Percentiles rank a stretch among this genome's conserved stretches.
These are phyloP conservation scores for Alternaria panax DNA, from an alignment of 2,329 filamentous ascomycete species.

Conservation along the genomic window DNA sequence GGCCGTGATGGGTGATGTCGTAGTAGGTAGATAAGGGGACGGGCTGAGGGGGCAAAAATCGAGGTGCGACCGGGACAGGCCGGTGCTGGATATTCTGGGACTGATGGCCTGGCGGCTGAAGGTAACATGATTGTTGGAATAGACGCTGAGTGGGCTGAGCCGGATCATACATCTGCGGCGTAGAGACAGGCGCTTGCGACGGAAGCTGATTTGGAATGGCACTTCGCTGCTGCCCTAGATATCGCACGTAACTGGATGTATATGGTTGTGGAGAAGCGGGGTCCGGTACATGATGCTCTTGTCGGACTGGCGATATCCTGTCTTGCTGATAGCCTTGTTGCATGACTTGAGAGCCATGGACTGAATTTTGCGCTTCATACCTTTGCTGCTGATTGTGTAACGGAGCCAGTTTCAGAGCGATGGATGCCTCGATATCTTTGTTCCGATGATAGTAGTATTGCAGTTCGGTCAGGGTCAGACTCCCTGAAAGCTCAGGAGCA, in stretches of 20 bases:
- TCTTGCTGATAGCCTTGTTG: neutral
- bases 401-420: neutral
- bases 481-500: neutral
- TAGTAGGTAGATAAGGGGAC: neutral
- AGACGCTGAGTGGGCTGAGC: neutral
- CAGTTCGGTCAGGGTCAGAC: slow-evolving; percentile 10
- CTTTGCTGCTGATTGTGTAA: neutral
- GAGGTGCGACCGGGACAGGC: neutral
- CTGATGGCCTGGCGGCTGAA: neutral
- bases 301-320: neutral
- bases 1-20: neutral
- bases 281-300: neutral
- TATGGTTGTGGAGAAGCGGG: neutral
- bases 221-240: neutral
- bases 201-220: neutral
- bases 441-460: slow-evolving; percentile 16
- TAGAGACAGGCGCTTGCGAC: neutral
- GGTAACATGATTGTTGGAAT: neutral
- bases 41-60: neutral
- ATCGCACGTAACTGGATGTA: neutral
- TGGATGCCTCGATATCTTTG: neutral
- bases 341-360: neutral
- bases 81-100: neutral
- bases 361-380: neutral
- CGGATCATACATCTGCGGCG: neutral